These are phyloP conservation scores for Dendryphion nanum DNA, from an alignment of 2,329 filamentous ascomycete genomes.

Conservation along the genomic window DNA sequence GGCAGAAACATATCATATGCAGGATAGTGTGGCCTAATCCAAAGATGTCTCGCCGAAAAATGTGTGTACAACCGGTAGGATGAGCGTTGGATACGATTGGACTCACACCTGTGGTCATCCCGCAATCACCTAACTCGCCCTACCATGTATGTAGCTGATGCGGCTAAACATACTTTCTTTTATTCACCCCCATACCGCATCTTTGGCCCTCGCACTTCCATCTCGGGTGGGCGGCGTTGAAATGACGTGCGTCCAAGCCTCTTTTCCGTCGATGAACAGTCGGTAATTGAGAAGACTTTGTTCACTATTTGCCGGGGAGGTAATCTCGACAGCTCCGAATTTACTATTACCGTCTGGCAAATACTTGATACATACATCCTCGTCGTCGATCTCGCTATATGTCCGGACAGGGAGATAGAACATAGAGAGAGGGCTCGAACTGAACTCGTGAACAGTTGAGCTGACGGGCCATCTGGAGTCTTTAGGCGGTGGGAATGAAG, in stretches of 20 bases:
- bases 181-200: conserved; percentile 47
- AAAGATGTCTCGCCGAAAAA: no score
- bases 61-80: no score
- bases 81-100: no score
- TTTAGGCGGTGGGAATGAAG: conserved; percentile 66
- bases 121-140: no score
- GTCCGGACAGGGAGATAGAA: conserved; percentile 86
- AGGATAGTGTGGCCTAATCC: no score
- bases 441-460: conserved; percentile 77
- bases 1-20: no score
- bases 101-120: no score
- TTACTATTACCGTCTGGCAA: conserved; percentile 85
- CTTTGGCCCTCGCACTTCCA: conserved; percentile 43
- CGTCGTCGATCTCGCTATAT: conserved; percentile 76
- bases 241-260: conserved; percentile 66
- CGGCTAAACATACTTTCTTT: no score
- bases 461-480: conserved; percentile 53
- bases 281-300: conserved; percentile 76
- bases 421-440: conserved; percentile 85
- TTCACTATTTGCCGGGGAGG: conserved; percentile 60
- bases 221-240: conserved; percentile 43
- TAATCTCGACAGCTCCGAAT: conserved; percentile 80
- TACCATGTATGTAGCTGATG: no score
- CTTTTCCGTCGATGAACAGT: conserved; percentile 76
- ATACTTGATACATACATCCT: conserved; percentile 85